Base-by-base conservation (phyloP, 306 rosid species). In the Coriaria nepalensis region DNA sequence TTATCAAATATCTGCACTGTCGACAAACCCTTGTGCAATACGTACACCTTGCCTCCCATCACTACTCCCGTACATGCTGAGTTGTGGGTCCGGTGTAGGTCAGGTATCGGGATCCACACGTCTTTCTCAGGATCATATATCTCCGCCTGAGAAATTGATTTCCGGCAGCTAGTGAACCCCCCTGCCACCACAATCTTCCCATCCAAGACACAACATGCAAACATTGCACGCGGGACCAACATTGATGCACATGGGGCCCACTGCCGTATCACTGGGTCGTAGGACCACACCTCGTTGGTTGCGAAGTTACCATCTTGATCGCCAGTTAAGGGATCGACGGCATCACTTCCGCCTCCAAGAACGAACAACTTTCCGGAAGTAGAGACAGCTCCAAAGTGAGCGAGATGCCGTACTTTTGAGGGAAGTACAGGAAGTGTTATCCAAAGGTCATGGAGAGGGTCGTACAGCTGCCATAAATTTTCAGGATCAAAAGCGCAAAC, bases 271-370 rank as follows among this genome's bases (percentile, higher is more conserved):
- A 92, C 78, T 36, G 94, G 98, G 48, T 92, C 88, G 41, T 85
- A 92, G 33, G 98, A 92, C 98, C 96, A 92, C 35, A 92, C 96
- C 73, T 92, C 96, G 43, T 78, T 71, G 10, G 98, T 92, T 13
- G 98, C 94, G 57, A 92, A 92, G 72, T 78, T 79, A 46, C 98
- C 95, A 71, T 84, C 93, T 37, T 85, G 98, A 63, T 92, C 98
- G 40, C 98, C 98, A 2, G 98, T 90, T 67, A 66, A 70, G 13
- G 95, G 98, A 65, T 90, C 95, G 35, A 90, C 95, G 47, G 84
- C 94, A 20, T 76, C 98, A 59, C 98, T 90, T 13, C 94, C 94
- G 62, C 98, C 98, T 33, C 98, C 98, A 44, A 90, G 73, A 60
- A 90, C 98, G 73, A 79, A 90, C 67, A 85, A 64, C 71, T 85